Evolutionary conservation across 2,329 filamentous ascomycete species (phyloP), one percentile per base, ranked within the genome.

Genomic region (Ophiostoma angusticollis): DNA sequence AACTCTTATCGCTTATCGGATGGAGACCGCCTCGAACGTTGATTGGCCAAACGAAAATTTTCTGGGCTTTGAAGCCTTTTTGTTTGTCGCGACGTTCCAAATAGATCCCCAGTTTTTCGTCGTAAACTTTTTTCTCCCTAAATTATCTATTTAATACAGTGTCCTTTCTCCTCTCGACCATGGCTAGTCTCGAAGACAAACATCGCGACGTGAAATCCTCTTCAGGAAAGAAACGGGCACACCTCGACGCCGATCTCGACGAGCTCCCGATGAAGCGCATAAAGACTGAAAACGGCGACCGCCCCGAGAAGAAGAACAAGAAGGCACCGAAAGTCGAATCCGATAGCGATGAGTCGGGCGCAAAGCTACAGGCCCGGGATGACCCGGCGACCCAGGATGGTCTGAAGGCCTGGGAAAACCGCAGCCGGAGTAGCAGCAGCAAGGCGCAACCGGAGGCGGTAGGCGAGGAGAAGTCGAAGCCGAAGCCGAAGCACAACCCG

Each of bases 401-500:
- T n/a, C n/a, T n/a, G n/a, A n/a, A n/a, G n/a, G n/a, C n/a, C n/a
- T n/a, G n/a, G n/a, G n/a, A n/a, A n/a, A n/a, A n/a, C n/a, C n/a
- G n/a, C n/a, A n/a, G n/a, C n/a, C n/a, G n/a, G n/a, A n/a, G n/a
- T n/a, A n/a, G n/a, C n/a, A n/a, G n/a, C n/a, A n/a, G n/a, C 17
- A 31, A 31, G 19, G 30, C 31, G 11, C 9, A 17, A 9, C 4
- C 14, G 12, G 25, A 33, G 33, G 24, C 22, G 24, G 35, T 45
- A 29, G 31, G 32, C 14, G 40, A 37, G 6, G 42, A 39, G 6
- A 32, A 22, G 19, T 6, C 21, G 3, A 28, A 32, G 1, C 14
- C 22, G n/a, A 37, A 41, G 23, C 22, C 34, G 14, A 60, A 58
- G 46, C 56, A 72, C 56, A 96, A 96, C 58, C 84, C 84, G 1